phyloP scores from a whole-genome alignment of 2,329 filamentous ascomycete species.

The Paecilomyces sp. region DNA sequence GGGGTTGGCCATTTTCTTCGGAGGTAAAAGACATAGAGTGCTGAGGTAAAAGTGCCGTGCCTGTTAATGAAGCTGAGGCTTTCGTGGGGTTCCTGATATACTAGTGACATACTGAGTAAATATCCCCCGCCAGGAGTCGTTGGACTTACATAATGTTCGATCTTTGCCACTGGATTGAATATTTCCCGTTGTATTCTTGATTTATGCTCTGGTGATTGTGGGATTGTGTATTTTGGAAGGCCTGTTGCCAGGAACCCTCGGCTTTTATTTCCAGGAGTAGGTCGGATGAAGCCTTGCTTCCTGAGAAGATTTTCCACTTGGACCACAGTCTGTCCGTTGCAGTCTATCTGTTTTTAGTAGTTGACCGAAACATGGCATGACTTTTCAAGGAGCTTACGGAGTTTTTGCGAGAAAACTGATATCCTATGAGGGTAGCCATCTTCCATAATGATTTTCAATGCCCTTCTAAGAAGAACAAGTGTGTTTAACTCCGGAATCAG shows the following conservation, averaged over 20 bases:
- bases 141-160: constrained; percentile 22
- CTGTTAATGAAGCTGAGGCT: not conserved
- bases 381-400: constrained; percentile 17
- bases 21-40: not conserved
- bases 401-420: constrained; percentile 19
- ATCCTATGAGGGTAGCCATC: constrained; percentile 21
- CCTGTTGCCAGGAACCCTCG: constrained; percentile 22
- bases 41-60: not conserved
- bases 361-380: not conserved
- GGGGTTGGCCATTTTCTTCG: not conserved
- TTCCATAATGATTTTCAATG: constrained; percentile 19
- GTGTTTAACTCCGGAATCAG: constrained; percentile 19
- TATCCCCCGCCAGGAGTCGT: not conserved
- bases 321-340: constrained; percentile 19
- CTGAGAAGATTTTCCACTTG: constrained; percentile 22
- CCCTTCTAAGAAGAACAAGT: constrained; percentile 19
- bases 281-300: constrained; percentile 17
- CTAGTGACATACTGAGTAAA: constrained; percentile 3
- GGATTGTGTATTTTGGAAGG: constrained; percentile 20
- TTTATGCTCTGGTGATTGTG: constrained; percentile 11
- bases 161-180: constrained; percentile 23
- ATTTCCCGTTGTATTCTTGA: constrained; percentile 19
- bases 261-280: constrained; percentile 22
- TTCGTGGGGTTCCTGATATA: not conserved
- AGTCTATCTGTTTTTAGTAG: constrained; percentile 17